phyloP scores from a whole-genome alignment of 2,329 filamentous ascomycete species.

The Neonectria punicea region DNA sequence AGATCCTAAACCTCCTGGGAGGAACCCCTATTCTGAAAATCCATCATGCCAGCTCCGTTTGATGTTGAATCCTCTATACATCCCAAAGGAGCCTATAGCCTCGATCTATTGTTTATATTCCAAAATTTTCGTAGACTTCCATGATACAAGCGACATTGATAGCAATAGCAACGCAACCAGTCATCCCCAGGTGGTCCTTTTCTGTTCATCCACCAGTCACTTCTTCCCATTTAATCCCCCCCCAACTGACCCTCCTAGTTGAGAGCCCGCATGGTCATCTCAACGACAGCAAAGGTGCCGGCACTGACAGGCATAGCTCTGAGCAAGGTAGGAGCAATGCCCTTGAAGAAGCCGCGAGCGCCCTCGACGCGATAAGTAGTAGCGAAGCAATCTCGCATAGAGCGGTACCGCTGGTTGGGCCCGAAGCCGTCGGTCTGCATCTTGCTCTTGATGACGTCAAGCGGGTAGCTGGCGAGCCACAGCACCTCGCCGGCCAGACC shows the following conservation, averaged over 20 bases:
- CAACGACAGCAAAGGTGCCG: constrained; percentile 92
- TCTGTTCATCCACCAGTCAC: not conserved
- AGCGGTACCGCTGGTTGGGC: constrained; percentile 73
- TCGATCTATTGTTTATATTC: constrained; percentile 20
- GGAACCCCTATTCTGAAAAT: constrained; percentile 2
- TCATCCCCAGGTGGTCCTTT: not conserved
- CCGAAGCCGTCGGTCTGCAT: constrained; percentile 99
- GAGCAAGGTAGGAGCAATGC: constrained; percentile 87
- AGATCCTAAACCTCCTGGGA: constrained; percentile 17
- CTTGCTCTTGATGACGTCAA: constrained; percentile 99
- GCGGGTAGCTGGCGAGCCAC: constrained; percentile 93
- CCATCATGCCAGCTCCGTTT: constrained; percentile 16
- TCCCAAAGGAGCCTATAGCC: constrained; percentile 18
- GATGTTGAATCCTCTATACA: constrained; percentile 30
- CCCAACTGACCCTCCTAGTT: constrained; percentile 47
- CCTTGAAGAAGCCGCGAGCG: constrained; percentile 90
- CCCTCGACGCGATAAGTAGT: constrained; percentile 85
- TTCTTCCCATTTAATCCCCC: not conserved
- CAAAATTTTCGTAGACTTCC: constrained; percentile 8
- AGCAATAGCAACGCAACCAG: constrained; percentile 16
- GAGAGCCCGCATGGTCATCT: constrained; percentile 73
- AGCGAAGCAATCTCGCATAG: constrained; percentile 89
- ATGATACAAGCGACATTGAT: not conserved
- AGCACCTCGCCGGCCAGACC: constrained; percentile 93
- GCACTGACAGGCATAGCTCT: constrained; percentile 98